Conservation (phyloP, 108 stramenopile species). For the Skeletonema grethae region DNA sequence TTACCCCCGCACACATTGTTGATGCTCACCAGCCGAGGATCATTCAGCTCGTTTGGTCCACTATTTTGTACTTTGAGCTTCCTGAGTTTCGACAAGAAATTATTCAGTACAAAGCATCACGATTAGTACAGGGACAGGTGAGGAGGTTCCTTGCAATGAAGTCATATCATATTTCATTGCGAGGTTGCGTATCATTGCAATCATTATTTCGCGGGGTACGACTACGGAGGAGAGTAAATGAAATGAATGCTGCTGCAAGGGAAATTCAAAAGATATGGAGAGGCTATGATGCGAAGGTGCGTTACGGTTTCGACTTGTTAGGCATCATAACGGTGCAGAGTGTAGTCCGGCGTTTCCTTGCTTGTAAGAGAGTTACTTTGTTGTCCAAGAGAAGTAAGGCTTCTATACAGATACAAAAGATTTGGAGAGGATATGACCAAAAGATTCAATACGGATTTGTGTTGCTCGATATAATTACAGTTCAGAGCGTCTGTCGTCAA, state of each 20-base stretch:
- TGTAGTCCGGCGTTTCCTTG: conserved; percentile 18
- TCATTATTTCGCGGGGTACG: conserved; percentile 3
- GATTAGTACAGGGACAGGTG: conserved; percentile 15
- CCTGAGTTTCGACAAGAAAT: conserved; percentile 32
- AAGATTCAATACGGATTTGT: conserved; percentile 39
- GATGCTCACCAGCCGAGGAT: conserved; percentile 86
- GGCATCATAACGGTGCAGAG: conserved; percentile 35
- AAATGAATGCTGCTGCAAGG: conserved; percentile 21
- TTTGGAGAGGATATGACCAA: conserved; percentile 25
- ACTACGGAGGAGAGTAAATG: background rate
- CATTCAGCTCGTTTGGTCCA: conserved; percentile 80
- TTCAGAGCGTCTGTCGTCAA: conserved; percentile 20
- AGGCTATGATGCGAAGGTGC: conserved; percentile 4
- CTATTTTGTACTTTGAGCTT: conserved; percentile 62
- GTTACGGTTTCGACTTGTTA: conserved; percentile 5
- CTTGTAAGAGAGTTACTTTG: conserved; percentile 28
- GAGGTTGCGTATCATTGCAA: conserved; percentile 23
- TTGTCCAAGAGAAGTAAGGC: conserved; percentile 16
- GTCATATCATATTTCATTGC: conserved; percentile 23
- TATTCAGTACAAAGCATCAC: conserved; percentile 16
- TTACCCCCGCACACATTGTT: conserved; percentile 81
- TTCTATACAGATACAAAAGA: conserved; percentile 50
- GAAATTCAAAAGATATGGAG: conserved; percentile 50
- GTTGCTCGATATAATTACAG: conserved; percentile 52
- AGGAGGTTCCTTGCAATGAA: conserved; percentile 26